A percentile compares a stretch with the other conserved stretches of the same genome.
These are phyloP conservation scores for Geosmithia putterillii DNA, from an alignment of 2,329 filamentous ascomycete species.

Conservation along the genomic window DNA sequence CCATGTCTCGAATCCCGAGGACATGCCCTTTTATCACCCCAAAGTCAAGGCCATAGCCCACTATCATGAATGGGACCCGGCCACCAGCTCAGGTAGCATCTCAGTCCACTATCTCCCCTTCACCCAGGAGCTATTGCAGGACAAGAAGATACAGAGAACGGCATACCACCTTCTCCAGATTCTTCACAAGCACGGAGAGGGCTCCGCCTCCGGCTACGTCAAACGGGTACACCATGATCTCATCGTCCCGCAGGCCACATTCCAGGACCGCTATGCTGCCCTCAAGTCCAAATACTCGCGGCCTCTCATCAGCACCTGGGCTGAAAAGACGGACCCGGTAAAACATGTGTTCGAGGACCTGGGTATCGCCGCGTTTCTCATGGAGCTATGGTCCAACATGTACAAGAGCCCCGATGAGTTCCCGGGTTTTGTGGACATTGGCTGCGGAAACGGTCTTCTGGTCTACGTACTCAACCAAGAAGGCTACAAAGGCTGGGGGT, in stretches of 20 bases:
- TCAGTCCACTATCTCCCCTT: slow-evolving; percentile 52
- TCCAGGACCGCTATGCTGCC: slow-evolving; percentile 71
- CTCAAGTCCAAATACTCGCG: slow-evolving; percentile 73
- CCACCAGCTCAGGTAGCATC: slow-evolving; percentile 30
- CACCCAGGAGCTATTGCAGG: slow-evolving; percentile 11
- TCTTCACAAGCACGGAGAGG: slow-evolving; percentile 62
- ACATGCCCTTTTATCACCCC: slow-evolving; percentile 84
- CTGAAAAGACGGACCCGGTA: slow-evolving; percentile 70
- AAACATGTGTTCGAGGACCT: slow-evolving; percentile 97
- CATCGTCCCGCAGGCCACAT: slow-evolving; percentile 60
- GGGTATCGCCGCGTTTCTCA: slow-evolving; percentile 79
- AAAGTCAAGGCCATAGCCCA: slow-evolving; percentile 63
- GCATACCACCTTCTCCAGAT: slow-evolving; percentile 56
- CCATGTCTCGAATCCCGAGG: slow-evolving; percentile 46
- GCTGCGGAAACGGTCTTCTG: slow-evolving; percentile 87
- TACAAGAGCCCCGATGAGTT: slow-evolving; percentile 48
- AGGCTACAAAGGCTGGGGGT: slow-evolving; percentile 78
- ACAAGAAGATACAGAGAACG: slow-evolving; percentile 48
- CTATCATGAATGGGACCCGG: slow-evolving; percentile 50
- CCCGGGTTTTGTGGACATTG: slow-evolving; percentile 89
- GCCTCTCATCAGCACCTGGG: slow-evolving; percentile 61
- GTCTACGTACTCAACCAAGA: slow-evolving; percentile 72
- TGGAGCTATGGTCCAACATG: slow-evolving; percentile 83
- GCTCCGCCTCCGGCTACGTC: slow-evolving; percentile 52
- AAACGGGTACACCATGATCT: slow-evolving; percentile 79